Evolutionary conservation across 2,329 filamentous ascomycete genomes (phyloP), one percentile per base, ranked within the genome.

Genomic region (Neoarthrinium moseri): DNA sequence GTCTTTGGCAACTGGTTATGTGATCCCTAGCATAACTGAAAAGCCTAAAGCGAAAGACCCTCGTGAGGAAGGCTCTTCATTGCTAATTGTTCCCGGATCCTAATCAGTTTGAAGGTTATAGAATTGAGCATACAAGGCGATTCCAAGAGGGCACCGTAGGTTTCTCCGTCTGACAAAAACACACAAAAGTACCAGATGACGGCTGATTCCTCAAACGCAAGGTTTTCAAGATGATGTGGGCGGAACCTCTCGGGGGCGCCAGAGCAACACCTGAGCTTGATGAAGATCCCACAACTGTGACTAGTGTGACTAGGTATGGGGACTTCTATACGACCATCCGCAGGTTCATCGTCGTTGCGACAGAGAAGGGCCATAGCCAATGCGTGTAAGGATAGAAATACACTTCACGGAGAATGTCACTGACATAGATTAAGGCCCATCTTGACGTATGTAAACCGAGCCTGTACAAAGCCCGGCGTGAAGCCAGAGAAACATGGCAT

Each of bases 401-500:
- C 8, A 29, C 12, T 17, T 29, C 7, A n/a, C 20, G n/a, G n/a
- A n/a, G n/a, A n/a, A n/a, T n/a, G n/a, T 5, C 23, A 27, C 12
- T 27, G 24, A 7, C 24, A 26, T 6, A 15, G 12, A n/a, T 10
- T 6, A 46, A 81, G 78, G 13, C 77, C 78, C 1, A 80, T 83
- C 41, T 62, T 76, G 20, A 81, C 78, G 1, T 81, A 82, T 49
- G 70, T 71, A 15, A 65, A 66, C 18, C 69, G 72, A 48, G 79
- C 60, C 2, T 82, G 78, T 54, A 70, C 57, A 13, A 82, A 82
- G 58, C 62, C 46, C n/a, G 78, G 78, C 3, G 69, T 77, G 12
- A 77, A 78, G 48, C 64, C 76, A 4, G 58, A 65, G 10, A 73
- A 77, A 46, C 78, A 82, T 49, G 78, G 79, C 30, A 74, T 81